These are phyloP conservation scores for Sphagnum contortum DNA, from an alignment of 225 moss, liverwort and hornwort genomes.

Conservation along the genomic window DNA sequence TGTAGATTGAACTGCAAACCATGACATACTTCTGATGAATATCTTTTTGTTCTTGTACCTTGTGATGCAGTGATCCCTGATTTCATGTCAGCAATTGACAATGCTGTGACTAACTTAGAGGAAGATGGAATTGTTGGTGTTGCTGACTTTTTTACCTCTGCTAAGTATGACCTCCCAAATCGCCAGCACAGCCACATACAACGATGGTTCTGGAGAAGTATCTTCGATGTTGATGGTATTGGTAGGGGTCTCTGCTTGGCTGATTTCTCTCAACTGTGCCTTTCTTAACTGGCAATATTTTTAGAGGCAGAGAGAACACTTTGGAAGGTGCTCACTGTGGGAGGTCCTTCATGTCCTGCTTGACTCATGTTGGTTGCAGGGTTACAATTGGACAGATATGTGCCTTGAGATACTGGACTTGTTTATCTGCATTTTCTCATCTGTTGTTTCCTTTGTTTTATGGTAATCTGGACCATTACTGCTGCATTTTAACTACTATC, in stretches of 20 bases:
- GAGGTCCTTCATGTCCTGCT: background rate
- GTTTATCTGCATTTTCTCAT: too few relatives aligned
- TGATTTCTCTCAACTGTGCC: background rate
- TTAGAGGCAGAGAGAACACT: background rate
- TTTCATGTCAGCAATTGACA: conserved; percentile 83
- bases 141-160: conserved; percentile 89
- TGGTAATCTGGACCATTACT: too few relatives aligned
- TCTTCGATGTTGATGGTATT: conserved; percentile 85
- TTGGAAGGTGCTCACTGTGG: background rate
- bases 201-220: conserved; percentile 89
- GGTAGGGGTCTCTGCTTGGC: conserved; percentile 10
- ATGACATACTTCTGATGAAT: too few relatives aligned
- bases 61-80: conserved; percentile 66
- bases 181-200: conserved; percentile 77
- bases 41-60: too few relatives aligned
- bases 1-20: too few relatives aligned
- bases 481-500: too few relatives aligned
- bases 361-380: too few relatives aligned
- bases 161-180: conserved; percentile 90
- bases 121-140: conserved; percentile 88
- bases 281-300: background rate
- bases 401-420: too few relatives aligned
- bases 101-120: conserved; percentile 46
- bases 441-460: too few relatives aligned
- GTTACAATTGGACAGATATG: too few relatives aligned